Conservation (phyloP, 2,329 filamentous ascomycete genomes). For the Monosporascus ibericus region DNA sequence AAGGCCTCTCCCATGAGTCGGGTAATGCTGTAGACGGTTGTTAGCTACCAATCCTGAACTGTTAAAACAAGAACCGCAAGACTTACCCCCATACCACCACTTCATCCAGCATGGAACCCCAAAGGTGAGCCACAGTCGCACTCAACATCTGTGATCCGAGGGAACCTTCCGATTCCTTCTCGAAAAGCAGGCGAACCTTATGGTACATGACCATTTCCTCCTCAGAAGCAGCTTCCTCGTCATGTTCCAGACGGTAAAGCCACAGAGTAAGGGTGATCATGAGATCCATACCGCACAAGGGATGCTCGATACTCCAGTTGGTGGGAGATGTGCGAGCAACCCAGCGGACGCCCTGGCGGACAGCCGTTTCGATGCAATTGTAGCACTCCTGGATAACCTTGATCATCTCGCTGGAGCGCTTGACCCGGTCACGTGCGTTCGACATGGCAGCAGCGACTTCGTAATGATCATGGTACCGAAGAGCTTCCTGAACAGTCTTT, state of each 20-base stretch:
- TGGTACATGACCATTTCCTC: slow-evolving; percentile 88
- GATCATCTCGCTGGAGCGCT: slow-evolving; percentile 94
- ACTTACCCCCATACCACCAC: slow-evolving; percentile 99
- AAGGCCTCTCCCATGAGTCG: slow-evolving; percentile 98
- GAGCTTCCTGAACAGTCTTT: slow-evolving; percentile 90
- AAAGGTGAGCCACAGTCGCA: slow-evolving; percentile 89
- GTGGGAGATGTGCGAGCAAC: slow-evolving; percentile 95
- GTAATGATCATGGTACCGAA: slow-evolving; percentile 94
- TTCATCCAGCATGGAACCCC: slow-evolving; percentile 97
- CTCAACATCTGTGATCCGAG: slow-evolving; percentile 75
- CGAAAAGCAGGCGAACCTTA: slow-evolving; percentile 83
- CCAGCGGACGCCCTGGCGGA: slow-evolving; percentile 91
- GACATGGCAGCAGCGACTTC: slow-evolving; percentile 97
- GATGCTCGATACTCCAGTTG: slow-evolving; percentile 98
- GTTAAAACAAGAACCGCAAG: not conserved
- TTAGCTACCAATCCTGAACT: slow-evolving; percentile 36
- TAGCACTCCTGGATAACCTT: slow-evolving; percentile 98
- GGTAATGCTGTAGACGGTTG: slow-evolving; percentile 58
- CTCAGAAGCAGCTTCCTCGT: slow-evolving; percentile 82
- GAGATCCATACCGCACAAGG: slow-evolving; percentile 89
- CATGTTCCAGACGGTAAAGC: slow-evolving; percentile 98
- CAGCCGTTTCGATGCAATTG: slow-evolving; percentile 94
- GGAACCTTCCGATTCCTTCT: slow-evolving; percentile 79
- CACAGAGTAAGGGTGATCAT: slow-evolving; percentile 97
- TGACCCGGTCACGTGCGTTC: slow-evolving; percentile 85